Percentiles rank a stretch among this genome's conserved stretches.
Evolutionary conservation across 192 early-diverging fungal species (phyloP).

Genomic region (Rhizoclosmatium sp.): DNA sequence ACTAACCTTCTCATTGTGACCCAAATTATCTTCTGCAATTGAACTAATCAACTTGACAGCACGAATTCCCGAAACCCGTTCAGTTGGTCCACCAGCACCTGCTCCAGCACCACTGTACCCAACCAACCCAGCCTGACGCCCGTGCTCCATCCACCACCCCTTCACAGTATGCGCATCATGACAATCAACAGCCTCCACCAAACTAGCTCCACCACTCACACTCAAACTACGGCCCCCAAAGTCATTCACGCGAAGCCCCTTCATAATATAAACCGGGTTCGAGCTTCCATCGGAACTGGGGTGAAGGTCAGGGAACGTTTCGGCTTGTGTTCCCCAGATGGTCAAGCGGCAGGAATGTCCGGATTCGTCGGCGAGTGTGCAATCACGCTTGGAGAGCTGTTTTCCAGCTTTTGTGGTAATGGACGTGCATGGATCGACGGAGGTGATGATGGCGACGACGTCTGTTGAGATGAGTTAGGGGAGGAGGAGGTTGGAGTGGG

Average conservation of each 20-base stretch:
- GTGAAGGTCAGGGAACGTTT: slow-evolving; percentile 55
- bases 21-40: slow-evolving; percentile 75
- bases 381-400: slow-evolving; percentile 82
- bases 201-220: slow-evolving; percentile 49
- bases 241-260: slow-evolving; percentile 86
- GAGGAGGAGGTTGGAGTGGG: not conserved
- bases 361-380: slow-evolving; percentile 81
- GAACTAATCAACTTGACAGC: slow-evolving; percentile 71
- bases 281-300: slow-evolving; percentile 24
- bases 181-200: slow-evolving; percentile 77
- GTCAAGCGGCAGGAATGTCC: slow-evolving; percentile 77
- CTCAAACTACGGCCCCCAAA: slow-evolving; percentile 80
- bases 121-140: not conserved
- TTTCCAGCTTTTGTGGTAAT: slow-evolving; percentile 63
- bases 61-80: slow-evolving; percentile 40
- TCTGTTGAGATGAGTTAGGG: slow-evolving; percentile 57
- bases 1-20: slow-evolving; percentile 66
- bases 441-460: slow-evolving; percentile 79
- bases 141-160: slow-evolving; percentile 68
- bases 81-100: slow-evolving; percentile 38
- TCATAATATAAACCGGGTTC: slow-evolving; percentile 77
- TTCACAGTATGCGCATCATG: slow-evolving; percentile 74
- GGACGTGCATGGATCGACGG: slow-evolving; percentile 70
- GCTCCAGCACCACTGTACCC: slow-evolving; percentile 44
- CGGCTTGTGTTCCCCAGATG: slow-evolving; percentile 87